These are phyloP conservation scores for Lachancea thermotolerans DNA, from an alignment of 805 yeast genomes.

Conservation along the genomic window DNA sequence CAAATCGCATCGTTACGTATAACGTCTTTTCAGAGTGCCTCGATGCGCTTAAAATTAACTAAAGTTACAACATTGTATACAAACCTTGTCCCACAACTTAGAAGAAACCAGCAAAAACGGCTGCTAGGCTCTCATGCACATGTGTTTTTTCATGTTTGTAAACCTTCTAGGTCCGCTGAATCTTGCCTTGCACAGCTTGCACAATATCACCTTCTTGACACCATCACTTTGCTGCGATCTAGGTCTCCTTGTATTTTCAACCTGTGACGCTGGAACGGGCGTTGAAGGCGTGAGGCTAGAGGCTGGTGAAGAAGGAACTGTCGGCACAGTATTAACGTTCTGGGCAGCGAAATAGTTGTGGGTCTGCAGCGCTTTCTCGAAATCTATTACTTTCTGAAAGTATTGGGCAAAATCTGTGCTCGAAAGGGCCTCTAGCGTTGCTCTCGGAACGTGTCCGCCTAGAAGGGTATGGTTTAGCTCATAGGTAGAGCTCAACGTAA, in stretches of 20 bases:
- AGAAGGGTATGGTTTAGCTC: conserved; percentile 27
- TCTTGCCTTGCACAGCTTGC: conserved; percentile 21
- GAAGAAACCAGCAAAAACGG: neutral
- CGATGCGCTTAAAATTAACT: neutral
- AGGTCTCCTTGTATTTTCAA: neutral
- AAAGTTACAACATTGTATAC: conserved; percentile 4
- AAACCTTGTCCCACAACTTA: neutral
- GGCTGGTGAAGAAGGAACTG: neutral
- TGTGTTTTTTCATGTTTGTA: conserved; percentile 8
- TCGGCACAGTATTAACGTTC: neutral
- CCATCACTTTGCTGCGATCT: conserved; percentile 3
- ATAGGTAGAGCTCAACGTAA: conserved; percentile 14
- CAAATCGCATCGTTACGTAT: too few relatives aligned
- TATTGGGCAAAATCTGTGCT: conserved; percentile 30
- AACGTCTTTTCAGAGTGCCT: neutral
- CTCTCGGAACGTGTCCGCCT: conserved; percentile 30
- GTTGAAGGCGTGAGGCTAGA: neutral
- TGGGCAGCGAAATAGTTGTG: conserved; percentile 17
- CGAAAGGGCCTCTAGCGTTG: conserved; percentile 28
- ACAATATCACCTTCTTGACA: conserved; percentile 23
- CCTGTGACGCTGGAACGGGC: neutral
- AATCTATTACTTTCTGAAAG: conserved; percentile 25
- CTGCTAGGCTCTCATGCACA: conserved; percentile 8
- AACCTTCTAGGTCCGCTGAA: conserved; percentile 19
- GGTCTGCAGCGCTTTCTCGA: conserved; percentile 24